Percentiles rank a stretch among this genome's conserved stretches.
phyloP scores from a whole-genome alignment of 805 yeast genomes.

The Metschnikowia shivogae region DNA sequence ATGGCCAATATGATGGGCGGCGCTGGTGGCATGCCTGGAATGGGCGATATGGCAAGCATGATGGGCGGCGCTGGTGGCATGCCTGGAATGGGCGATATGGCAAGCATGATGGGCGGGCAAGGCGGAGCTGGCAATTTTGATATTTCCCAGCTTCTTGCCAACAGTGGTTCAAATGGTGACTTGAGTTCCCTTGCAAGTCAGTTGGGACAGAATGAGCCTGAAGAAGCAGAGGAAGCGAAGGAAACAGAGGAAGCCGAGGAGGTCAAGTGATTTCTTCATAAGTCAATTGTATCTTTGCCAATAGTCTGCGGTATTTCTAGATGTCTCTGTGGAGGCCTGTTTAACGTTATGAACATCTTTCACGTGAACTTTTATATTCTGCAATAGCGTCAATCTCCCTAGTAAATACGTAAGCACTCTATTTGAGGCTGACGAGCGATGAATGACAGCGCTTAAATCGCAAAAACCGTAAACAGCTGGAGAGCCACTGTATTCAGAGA shows the following conservation, averaged over 20 bases:
- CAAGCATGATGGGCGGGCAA: constrained; percentile 27
- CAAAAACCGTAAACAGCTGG: neutral
- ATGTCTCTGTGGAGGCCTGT: neutral
- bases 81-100: constrained; percentile 25
- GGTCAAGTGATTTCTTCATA: constrained; percentile 1
- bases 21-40: constrained; percentile 19
- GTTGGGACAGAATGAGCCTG: constrained; percentile 34
- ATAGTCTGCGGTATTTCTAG: neutral
- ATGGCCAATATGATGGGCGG: constrained; percentile 25
- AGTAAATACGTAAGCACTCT: neutral
- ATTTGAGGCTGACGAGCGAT: neutral
- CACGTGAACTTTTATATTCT: neutral
- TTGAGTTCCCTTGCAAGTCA: constrained; percentile 40
- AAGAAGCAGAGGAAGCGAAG: constrained; percentile 12
- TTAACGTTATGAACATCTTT: neutral
- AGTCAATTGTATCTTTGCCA: neutral
- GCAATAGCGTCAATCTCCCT: neutral
- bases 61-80: constrained; percentile 30
- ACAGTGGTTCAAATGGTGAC: constrained; percentile 33
- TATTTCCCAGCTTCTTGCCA: constrained; percentile 20
- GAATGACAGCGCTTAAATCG: neutral
- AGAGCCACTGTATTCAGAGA: neutral
- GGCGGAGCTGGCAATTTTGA: constrained; percentile 20
- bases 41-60: constrained; percentile 22
- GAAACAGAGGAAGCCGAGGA: constrained; percentile 12